Percentiles rank a stretch among this genome's conserved stretches.
Conservation (phyloP, 2,329 filamentous ascomycete genomes). For the Fusarium vanettenii region DNA sequence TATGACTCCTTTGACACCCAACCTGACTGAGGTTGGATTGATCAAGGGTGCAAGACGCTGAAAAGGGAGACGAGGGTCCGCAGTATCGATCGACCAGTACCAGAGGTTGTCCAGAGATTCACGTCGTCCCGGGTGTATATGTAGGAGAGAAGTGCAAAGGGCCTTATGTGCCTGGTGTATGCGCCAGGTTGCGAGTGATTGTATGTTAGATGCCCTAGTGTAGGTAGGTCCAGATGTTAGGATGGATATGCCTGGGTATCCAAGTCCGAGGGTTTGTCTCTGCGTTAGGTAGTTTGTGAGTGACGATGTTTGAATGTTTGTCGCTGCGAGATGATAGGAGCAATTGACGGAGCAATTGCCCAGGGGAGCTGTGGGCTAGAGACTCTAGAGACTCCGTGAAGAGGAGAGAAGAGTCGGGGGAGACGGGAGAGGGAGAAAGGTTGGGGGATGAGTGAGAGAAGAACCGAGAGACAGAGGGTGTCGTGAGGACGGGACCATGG, state of each 20-base stretch:
- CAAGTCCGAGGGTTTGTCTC: neutral
- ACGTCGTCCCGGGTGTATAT: slow-evolving; percentile 15
- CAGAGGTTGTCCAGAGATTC: slow-evolving; percentile 15
- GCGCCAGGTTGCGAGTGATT: slow-evolving; percentile 4
- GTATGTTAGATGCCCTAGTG: slow-evolving; percentile 13
- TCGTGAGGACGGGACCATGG: slow-evolving; percentile 20
- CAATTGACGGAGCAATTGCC: slow-evolving; percentile 34
- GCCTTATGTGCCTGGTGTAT: slow-evolving; percentile 7
- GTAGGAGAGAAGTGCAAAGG: slow-evolving; percentile 8
- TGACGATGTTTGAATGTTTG: neutral
- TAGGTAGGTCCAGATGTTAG: slow-evolving; percentile 11
- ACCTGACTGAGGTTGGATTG: slow-evolving; percentile 17
- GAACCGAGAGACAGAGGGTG: slow-evolving; percentile 22
- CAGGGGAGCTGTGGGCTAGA: slow-evolving; percentile 10
- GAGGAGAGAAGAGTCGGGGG: slow-evolving; percentile 12
- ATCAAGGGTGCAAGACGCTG: slow-evolving; percentile 21
- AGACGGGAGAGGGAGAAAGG: slow-evolving; percentile 17
- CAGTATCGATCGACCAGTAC: slow-evolving; percentile 25
- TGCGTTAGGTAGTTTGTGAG: neutral
- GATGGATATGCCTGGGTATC: slow-evolving; percentile 4
- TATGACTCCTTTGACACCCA: slow-evolving; percentile 28
- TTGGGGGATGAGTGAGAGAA: slow-evolving; percentile 8
- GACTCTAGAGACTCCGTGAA: slow-evolving; percentile 27
- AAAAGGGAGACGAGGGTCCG: slow-evolving; percentile 9
- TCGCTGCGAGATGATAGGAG: slow-evolving; percentile 2